A percentile compares a stretch with the other conserved stretches of the same genome.
Evolutionary conservation across 441 rosid genomes (phyloP).

Genomic region (Lepidium campestre): DNA sequence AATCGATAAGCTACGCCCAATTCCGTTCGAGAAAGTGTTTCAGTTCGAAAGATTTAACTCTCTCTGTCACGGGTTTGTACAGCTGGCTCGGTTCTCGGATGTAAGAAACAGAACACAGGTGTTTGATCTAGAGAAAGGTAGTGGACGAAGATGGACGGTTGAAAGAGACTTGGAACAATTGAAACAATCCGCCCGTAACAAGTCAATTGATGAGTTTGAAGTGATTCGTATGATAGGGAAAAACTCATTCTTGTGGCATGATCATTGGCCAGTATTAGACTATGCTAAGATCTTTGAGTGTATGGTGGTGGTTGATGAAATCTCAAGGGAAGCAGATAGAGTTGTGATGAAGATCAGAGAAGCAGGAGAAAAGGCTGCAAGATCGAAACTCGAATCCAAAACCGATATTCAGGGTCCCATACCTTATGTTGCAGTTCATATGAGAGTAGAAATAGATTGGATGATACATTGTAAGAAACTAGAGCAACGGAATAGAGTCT

Average conservation of each 20-base stretch:
- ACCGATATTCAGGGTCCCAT: neutral
- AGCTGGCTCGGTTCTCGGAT: slow-evolving; percentile 52
- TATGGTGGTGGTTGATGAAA: slow-evolving; percentile 66
- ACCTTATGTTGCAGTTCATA: slow-evolving; percentile 80
- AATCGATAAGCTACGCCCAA: slow-evolving; percentile 66
- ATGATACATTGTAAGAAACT: slow-evolving; percentile 95
- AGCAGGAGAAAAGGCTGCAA: slow-evolving; percentile 38
- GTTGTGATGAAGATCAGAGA: slow-evolving; percentile 69
- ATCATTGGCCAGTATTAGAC: slow-evolving; percentile 90
- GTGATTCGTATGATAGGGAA: slow-evolving; percentile 66
- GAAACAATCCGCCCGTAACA: slow-evolving; percentile 32
- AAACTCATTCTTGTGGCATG: slow-evolving; percentile 94
- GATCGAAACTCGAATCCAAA: slow-evolving; percentile 10
- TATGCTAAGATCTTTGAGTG: slow-evolving; percentile 88
- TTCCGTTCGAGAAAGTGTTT: slow-evolving; percentile 75
- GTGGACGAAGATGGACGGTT: slow-evolving; percentile 90
- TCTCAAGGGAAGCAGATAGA: slow-evolving; percentile 63
- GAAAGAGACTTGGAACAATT: slow-evolving; percentile 77
- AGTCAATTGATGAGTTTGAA: slow-evolving; percentile 49
- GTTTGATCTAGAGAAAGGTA: slow-evolving; percentile 70
- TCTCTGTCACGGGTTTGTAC: slow-evolving; percentile 68
- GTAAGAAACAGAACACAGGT: slow-evolving; percentile 38
- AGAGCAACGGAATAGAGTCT: slow-evolving; percentile 56
- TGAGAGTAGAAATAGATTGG: slow-evolving; percentile 99
- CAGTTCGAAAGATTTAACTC: slow-evolving; percentile 65